A percentile compares a stretch with the other conserved stretches of the same genome.
These are phyloP conservation scores for Aspergillus sp. DNA, from an alignment of 2,329 filamentous ascomycete genomes.

Conservation along the genomic window DNA sequence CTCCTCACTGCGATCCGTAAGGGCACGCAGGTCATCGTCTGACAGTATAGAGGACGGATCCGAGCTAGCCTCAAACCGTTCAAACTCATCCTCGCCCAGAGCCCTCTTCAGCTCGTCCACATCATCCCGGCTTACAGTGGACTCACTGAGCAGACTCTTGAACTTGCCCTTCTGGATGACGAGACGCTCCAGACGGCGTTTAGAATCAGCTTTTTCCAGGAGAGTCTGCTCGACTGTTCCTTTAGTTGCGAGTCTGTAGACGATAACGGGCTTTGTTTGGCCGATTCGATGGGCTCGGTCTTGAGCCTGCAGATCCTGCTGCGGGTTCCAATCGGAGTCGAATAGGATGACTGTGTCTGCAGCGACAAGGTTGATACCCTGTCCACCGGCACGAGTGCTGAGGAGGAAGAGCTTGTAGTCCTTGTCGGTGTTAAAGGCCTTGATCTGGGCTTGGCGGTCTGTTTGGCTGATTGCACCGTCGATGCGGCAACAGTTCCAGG, in stretches of 20 bases:
- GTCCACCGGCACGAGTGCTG: conserved; percentile 86
- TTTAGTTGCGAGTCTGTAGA: conserved; percentile 90
- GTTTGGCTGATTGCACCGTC: conserved; percentile 81
- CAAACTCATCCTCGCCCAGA: conserved; percentile 71
- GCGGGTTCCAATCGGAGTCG: conserved; percentile 90
- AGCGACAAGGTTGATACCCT: conserved; percentile 89
- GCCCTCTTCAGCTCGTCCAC: conserved; percentile 64
- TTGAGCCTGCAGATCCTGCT: conserved; percentile 94
- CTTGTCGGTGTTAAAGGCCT: conserved; percentile 67
- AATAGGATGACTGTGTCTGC: conserved; percentile 93
- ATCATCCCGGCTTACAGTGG: conserved; percentile 50
- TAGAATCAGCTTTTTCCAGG: conserved; percentile 83
- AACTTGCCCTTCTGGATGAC: conserved; percentile 94
- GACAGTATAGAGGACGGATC: conserved; percentile 66
- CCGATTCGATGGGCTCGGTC: conserved; percentile 94
- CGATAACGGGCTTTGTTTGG: conserved; percentile 85
- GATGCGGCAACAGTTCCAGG: conserved; percentile 83
- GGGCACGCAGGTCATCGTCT: conserved; percentile 70
- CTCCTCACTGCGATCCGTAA: conserved; percentile 73
- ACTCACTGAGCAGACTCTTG: conserved; percentile 61
- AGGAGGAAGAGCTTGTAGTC: conserved; percentile 77
- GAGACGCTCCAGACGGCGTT: conserved; percentile 86
- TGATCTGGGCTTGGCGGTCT: conserved; percentile 69
- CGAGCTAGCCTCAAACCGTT: conserved; percentile 58
- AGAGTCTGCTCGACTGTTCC: conserved; percentile 89